phyloP scores from a whole-genome alignment of 228 moss, liverwort and hornwort species.

The Sphagnum fallax region DNA sequence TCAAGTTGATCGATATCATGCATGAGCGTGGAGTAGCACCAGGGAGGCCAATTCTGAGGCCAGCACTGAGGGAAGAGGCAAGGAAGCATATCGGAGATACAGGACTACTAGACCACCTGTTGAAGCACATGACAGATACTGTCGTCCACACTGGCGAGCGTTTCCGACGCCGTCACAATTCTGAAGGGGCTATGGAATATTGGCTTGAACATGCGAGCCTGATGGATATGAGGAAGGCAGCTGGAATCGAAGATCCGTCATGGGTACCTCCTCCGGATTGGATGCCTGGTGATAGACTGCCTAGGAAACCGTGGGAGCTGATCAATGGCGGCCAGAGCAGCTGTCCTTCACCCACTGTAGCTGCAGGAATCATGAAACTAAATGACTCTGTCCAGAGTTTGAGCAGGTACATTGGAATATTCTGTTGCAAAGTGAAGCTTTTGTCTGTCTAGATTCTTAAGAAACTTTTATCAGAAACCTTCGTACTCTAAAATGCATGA shows the following conservation, averaged over 20 bases:
- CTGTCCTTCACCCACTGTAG: constrained; percentile 44
- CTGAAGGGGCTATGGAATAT: constrained; percentile 86
- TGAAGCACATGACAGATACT: constrained; percentile 91
- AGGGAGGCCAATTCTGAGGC: constrained; percentile 60
- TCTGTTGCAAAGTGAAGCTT: background rate
- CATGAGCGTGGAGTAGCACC: constrained; percentile 35
- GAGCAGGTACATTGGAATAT: constrained; percentile 23
- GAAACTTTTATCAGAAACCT: background rate
- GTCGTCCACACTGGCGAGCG: constrained; percentile 70
- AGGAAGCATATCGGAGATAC: constrained; percentile 87
- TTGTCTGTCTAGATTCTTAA: too few species aligned
- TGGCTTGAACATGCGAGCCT: constrained; percentile 81
- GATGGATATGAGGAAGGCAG: constrained; percentile 76
- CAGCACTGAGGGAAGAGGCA: constrained; percentile 74
- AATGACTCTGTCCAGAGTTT: constrained; percentile 48
- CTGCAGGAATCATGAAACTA: constrained; percentile 47
- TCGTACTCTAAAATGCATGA: background rate
- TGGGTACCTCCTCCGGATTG: constrained; percentile 82
- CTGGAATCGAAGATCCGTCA: constrained; percentile 80
- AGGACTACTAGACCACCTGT: constrained; percentile 75
- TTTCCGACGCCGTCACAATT: constrained; percentile 75
- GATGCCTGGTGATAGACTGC: constrained; percentile 60
- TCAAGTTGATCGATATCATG: constrained; percentile 60
- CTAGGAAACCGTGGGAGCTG: constrained; percentile 35
- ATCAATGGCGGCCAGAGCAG: constrained; percentile 24